Conservation (phyloP, 768 basidiomycete genomes). For the Termitomyces sp. region DNA sequence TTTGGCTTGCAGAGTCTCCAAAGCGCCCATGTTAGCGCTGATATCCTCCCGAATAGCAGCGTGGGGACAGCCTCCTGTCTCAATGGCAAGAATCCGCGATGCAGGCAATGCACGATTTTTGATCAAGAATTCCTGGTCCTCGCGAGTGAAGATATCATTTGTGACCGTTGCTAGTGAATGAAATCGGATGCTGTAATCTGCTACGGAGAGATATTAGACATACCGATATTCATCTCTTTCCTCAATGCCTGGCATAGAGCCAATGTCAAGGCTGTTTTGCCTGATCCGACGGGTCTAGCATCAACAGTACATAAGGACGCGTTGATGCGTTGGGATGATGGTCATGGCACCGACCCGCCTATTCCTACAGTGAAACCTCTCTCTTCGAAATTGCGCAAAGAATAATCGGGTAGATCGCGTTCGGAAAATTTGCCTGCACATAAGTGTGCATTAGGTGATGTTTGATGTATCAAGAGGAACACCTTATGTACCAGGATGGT, state of each 20-base stretch:
- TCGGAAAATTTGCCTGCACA: conserved; percentile 82
- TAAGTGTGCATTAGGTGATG: neutral
- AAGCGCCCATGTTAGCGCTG: conserved; percentile 92
- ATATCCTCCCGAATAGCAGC: conserved; percentile 98
- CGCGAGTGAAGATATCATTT: conserved; percentile 99
- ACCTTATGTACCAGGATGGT: conserved; percentile 65
- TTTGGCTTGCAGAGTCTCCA: conserved; percentile 90
- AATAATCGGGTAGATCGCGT: conserved; percentile 88
- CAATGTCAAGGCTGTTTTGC: conserved; percentile 92
- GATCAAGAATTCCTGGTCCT: conserved; percentile 97
- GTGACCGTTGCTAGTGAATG: conserved; percentile 75
- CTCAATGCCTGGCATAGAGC: conserved; percentile 82
- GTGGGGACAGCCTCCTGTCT: conserved; percentile 97
- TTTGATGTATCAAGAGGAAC: neutral
- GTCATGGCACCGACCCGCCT: conserved; percentile 63
- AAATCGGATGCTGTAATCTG: conserved; percentile 1
- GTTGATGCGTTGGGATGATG: neutral
- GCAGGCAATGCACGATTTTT: conserved; percentile 83
- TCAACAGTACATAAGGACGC: neutral
- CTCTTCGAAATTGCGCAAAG: conserved; percentile 80
- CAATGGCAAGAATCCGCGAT: conserved; percentile 89
- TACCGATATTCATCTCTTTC: conserved; percentile 87
- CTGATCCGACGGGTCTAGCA: conserved; percentile 92
- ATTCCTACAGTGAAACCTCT: conserved; percentile 97
- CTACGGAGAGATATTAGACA: conserved; percentile 15